phyloP scores from a whole-genome alignment of 2,329 filamentous ascomycete genomes.

The Mollisia scopiformis region DNA sequence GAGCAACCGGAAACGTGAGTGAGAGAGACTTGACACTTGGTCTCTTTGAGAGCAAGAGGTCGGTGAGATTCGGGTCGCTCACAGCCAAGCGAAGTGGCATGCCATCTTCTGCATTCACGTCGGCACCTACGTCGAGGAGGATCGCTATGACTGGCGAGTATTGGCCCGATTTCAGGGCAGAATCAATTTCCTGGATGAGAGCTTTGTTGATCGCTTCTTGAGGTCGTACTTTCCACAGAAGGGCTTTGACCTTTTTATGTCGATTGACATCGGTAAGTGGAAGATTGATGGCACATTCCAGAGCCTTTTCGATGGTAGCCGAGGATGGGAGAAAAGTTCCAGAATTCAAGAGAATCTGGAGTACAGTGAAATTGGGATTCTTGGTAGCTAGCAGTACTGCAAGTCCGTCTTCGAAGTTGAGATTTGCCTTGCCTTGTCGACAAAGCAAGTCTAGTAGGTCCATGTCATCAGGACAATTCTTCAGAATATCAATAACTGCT shows the following conservation, averaged over 20 bases:
- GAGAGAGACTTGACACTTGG: constrained; percentile 44
- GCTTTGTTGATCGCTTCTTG: constrained; percentile 48
- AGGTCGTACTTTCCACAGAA: constrained; percentile 48
- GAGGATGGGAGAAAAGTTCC: constrained; percentile 6
- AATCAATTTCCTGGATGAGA: constrained; percentile 55
- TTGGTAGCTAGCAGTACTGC: constrained; percentile 21
- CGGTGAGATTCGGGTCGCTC: constrained; percentile 48
- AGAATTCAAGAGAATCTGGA: constrained; percentile 14
- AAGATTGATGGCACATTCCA: constrained; percentile 17
- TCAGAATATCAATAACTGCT: constrained; percentile 47
- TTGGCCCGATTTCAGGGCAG: constrained; percentile 44
- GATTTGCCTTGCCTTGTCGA: constrained; percentile 53
- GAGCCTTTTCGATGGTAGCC: constrained; percentile 10
- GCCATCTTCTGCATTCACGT: constrained; percentile 56
- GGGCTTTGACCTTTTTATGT: constrained; percentile 48
- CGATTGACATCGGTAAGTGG: constrained; percentile 13
- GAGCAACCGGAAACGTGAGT: constrained; percentile 8
- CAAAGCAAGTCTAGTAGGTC: constrained; percentile 52
- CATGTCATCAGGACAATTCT: constrained; percentile 51
- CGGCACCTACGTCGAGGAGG: constrained; percentile 54
- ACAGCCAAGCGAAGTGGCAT: constrained; percentile 55
- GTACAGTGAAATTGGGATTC: constrained; percentile 1
- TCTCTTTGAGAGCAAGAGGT: constrained; percentile 48
- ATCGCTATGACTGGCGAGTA: constrained; percentile 48
- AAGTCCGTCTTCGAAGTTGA: constrained; percentile 55